Evolutionary conservation across 179 eudicot species (phyloP).

Genomic region (Corrigiola litoralis): DNA sequence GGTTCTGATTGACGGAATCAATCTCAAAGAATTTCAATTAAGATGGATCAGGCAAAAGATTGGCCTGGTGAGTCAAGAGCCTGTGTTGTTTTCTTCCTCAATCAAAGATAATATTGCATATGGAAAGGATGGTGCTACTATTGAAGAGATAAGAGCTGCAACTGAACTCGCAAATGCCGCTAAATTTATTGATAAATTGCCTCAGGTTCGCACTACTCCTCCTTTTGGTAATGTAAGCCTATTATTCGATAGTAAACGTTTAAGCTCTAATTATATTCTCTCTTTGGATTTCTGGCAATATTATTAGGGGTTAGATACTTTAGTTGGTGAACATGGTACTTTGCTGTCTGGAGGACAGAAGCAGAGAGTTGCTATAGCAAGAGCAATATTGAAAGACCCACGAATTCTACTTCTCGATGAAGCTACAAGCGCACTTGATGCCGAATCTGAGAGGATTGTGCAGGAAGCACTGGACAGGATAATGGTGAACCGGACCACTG

Average conservation of each 20-base stretch:
- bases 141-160: conserved; percentile 10
- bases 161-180: conserved; percentile 12
- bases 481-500: conserved; percentile 64
- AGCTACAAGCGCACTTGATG: conserved; percentile 85
- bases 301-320: conserved; percentile 52
- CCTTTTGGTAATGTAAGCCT: too few relatives aligned
- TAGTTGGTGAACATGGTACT: conserved; percentile 72
- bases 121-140: conserved; percentile 13
- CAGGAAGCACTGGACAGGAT: conserved; percentile 76
- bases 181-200: conserved; percentile 9
- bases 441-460: conserved; percentile 66
- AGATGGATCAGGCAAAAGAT: conserved; percentile 24
- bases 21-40: conserved; percentile 13
- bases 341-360: conserved; percentile 72
- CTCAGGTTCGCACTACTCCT: too few relatives aligned
- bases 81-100: conserved; percentile 6
- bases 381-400: conserved; percentile 69
- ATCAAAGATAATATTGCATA: conserved; percentile 18
- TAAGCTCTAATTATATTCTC: too few relatives aligned
- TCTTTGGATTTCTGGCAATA: too few relatives aligned
- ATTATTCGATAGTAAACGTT: too few relatives aligned
- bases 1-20: conserved; percentile 19
- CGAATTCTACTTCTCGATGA: conserved; percentile 64
- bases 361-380: conserved; percentile 68
- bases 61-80: conserved; percentile 19